A percentile compares a stretch with the other conserved stretches of the same genome.
phyloP scores from a whole-genome alignment of 2,329 filamentous ascomycete species.

The Fusarium chuoi region DNA sequence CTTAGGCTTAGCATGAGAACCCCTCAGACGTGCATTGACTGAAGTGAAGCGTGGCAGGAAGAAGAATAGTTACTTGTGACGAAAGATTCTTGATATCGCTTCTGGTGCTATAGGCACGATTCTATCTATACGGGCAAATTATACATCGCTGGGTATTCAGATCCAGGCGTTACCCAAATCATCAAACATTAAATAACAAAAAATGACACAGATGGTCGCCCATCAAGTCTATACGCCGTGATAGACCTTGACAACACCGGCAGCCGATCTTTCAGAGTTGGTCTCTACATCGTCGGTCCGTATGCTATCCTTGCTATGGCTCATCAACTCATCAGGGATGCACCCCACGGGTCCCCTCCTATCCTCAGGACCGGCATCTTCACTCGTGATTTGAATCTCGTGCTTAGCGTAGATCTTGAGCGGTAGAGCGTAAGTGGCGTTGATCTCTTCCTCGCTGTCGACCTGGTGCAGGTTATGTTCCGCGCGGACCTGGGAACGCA shows the following conservation, averaged over 20 bases:
- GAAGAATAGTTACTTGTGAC: not conserved
- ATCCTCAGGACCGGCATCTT: slow-evolving; percentile 37
- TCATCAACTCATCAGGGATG: slow-evolving; percentile 30
- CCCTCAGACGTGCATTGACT: not conserved
- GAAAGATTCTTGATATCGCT: not conserved
- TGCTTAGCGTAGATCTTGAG: slow-evolving; percentile 52
- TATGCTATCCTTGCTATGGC: slow-evolving; percentile 35
- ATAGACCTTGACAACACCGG: slow-evolving; percentile 43
- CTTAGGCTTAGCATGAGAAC: not conserved
- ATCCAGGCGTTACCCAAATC: slow-evolving; percentile 16
- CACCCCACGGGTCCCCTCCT: slow-evolving; percentile 35
- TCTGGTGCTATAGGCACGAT: slow-evolving; percentile 19
- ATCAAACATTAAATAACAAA: slow-evolving; percentile 10
- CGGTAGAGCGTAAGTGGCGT: slow-evolving; percentile 46
- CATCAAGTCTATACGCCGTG: slow-evolving; percentile 37
- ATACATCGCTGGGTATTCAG: slow-evolving; percentile 16
- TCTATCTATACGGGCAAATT: slow-evolving; percentile 11
- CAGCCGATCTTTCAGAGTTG: slow-evolving; percentile 40
- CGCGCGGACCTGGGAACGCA: slow-evolving; percentile 33
- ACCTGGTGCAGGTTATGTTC: slow-evolving; percentile 43
- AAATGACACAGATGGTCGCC: not conserved
- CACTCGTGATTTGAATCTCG: slow-evolving; percentile 46
- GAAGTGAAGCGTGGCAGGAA: too few relatives aligned
- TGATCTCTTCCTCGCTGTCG: slow-evolving; percentile 53
- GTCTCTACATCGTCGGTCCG: slow-evolving; percentile 39